phyloP scores from a whole-genome alignment of 139 green algal genomes.

The Chlamydomonas schloesseri region DNA sequence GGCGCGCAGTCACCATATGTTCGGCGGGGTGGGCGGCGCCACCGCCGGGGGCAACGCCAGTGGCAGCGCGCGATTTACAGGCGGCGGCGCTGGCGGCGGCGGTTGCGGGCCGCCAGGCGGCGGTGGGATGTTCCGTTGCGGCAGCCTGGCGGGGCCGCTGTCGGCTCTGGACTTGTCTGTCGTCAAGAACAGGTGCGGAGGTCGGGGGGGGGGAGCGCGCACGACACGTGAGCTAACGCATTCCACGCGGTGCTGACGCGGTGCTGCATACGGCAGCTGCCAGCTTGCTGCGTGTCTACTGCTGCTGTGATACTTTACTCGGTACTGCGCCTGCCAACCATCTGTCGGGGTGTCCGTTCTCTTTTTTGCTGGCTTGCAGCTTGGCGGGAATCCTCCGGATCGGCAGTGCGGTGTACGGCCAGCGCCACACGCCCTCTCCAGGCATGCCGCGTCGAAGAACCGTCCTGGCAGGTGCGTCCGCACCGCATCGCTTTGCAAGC shows the following conservation, averaged over 20 bases:
- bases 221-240: too few relatives aligned
- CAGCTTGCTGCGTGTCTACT: too few relatives aligned
- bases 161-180: not conserved
- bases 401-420: not conserved
- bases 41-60: not conserved
- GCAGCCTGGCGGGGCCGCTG: not conserved
- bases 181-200: slow-evolving; percentile 19
- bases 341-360: too few relatives aligned
- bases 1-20: not conserved
- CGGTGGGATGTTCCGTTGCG: not conserved
- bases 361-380: not conserved
- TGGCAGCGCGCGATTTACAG: not conserved
- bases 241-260: too few relatives aligned
- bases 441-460: too few relatives aligned
- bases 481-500: too few relatives aligned
- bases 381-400: slow-evolving; percentile 7
- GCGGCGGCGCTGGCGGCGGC: too few relatives aligned
- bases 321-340: too few relatives aligned
- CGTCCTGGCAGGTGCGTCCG: too few relatives aligned
- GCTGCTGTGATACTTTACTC: too few relatives aligned
- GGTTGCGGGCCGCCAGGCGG: not conserved
- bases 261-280: too few relatives aligned
- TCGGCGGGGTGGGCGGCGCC: not conserved
- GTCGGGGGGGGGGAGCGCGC: too few relatives aligned
- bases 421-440: not conserved